Evolutionary conservation across 768 basidiomycete species (phyloP).

Genomic region (Coprinopsis sp.): DNA sequence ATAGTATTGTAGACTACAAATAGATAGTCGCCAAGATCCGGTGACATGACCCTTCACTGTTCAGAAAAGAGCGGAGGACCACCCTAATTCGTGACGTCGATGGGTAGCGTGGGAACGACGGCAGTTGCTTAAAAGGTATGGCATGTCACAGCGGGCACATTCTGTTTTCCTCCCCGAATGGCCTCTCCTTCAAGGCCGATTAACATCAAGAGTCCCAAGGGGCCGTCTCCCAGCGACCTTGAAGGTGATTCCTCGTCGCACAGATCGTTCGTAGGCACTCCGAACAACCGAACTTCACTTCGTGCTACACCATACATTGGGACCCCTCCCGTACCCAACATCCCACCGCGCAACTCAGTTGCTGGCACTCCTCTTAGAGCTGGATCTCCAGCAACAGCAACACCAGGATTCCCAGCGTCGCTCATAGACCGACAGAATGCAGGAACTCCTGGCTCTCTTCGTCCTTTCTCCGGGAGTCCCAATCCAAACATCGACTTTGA

Average conservation of each 20-base stretch:
- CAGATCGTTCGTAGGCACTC: conserved; percentile 47
- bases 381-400: conserved; percentile 14
- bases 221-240: conserved; percentile 14
- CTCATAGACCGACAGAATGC: too few species aligned
- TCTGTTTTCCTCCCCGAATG: conserved; percentile 27
- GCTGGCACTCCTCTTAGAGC: conserved; percentile 15
- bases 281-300: conserved; percentile 59
- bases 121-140: too few species aligned
- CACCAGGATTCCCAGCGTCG: conserved; percentile 2
- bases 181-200: conserved; percentile 55
- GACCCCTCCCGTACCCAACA: conserved; percentile 54
- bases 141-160: too few species aligned
- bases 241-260: conserved; percentile 25
- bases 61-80: too few species aligned
- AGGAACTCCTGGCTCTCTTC: conserved; percentile 19
- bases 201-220: conserved; percentile 37
- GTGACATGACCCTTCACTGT: too few species aligned
- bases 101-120: too few species aligned
- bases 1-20: too few species aligned
- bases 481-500: conserved; percentile 44
- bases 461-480: conserved; percentile 13
- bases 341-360: conserved; percentile 37
- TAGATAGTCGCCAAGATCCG: too few species aligned
- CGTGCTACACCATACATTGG: conserved; percentile 61
- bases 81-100: too few species aligned